A percentile compares a stretch with the other conserved stretches of the same genome.
Evolutionary conservation across 495 filamentous ascomycete genomes (phyloP).

Genomic region (Hyaloscypha finlandica): DNA sequence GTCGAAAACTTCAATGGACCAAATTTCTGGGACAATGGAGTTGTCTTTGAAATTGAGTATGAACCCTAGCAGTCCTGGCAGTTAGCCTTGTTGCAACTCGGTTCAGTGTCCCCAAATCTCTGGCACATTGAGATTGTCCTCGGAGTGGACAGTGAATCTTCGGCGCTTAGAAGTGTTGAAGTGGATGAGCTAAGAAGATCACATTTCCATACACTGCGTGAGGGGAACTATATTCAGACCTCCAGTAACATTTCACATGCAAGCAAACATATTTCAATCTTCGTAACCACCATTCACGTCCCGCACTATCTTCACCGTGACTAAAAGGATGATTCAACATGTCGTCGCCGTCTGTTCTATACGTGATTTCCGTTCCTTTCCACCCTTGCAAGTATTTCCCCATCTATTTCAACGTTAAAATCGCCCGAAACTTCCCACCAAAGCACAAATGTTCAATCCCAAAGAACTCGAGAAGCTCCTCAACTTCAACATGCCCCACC

Average conservation of each 20-base stretch:
- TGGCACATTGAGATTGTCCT: too few species aligned
- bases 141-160: too few species aligned
- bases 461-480: conserved; percentile 2
- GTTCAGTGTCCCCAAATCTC: too few species aligned
- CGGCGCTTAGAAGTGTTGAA: too few species aligned
- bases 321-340: background rate
- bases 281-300: background rate
- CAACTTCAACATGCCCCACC: background rate
- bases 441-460: background rate
- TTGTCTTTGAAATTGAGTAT: too few species aligned
- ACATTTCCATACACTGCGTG: too few species aligned
- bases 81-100: too few species aligned
- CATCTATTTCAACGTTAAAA: background rate
- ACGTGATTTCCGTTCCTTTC: background rate
- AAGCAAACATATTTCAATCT: too few species aligned
- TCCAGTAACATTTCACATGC: background rate
- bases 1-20: too few species aligned
- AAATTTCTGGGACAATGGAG: too few species aligned
- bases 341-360: background rate
- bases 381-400: background rate
- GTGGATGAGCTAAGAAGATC: too few species aligned
- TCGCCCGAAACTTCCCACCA: background rate
- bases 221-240: background rate
- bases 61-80: too few species aligned
- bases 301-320: background rate